Base-by-base conservation (phyloP, 2,329 filamentous ascomycete species). In the Xylaria sp. region DNA sequence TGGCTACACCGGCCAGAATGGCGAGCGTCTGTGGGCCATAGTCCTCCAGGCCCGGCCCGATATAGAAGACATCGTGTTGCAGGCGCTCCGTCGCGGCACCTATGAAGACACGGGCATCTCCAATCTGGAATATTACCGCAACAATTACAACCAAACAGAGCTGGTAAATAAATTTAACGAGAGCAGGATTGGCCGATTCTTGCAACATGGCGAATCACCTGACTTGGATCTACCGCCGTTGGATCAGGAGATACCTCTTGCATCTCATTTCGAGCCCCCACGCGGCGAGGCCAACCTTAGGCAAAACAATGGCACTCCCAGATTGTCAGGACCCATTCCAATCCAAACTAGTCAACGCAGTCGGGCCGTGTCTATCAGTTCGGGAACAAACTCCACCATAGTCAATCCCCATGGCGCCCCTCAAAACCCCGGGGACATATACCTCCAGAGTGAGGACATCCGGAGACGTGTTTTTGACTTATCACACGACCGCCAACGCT, bases 1-100 rank as follows among this genome's bases (percentile, higher is more conserved):
- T 57, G 74, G 74, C 4, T 76, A 76, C 57, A 76, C 74, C 14
- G 72, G 73, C 23, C 74, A 76, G 69, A 73, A 74, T 51, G 74
- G 74, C 28, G 74, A 76, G 63, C 72, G 74, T 9, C 63, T 76
- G 3, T 76, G 73, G 73, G 69, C 73, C 23, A 66, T 75, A 56
- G 69, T 75, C 19, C 71, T 76, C n/a, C 70, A 73, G 57, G 70
- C 73, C 11, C 65, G 67, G 47, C 74, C 74, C 12, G 72, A 74
- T 12, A 62, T 76, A 9, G 74, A 76, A 54, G 74, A 76, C 21
- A 37, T 74, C 28, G 73, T 74, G 17, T 55, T 76, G 54, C 73
- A 73, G 53, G 57, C 71, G 9, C 67, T 76, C 19, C 71, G 72
- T 21, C 62, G 64, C 25, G 70, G 71, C 45, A 75, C 72, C 17